Evolutionary conservation across 768 basidiomycete genomes (phyloP).

Genomic region (Mycena kentingensis): DNA sequence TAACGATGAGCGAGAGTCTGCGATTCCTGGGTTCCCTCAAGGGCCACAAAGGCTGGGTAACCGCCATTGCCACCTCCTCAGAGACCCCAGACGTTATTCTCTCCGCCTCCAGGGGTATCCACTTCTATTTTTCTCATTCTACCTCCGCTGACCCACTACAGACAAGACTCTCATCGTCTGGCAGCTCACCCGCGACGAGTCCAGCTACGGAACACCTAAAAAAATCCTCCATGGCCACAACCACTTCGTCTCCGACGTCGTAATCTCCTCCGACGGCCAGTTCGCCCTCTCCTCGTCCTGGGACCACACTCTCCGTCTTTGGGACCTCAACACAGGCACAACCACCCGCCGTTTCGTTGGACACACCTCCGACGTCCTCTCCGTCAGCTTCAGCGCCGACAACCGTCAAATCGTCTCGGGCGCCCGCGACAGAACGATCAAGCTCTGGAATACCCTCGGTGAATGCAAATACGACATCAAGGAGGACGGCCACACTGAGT

Average conservation of each 20-base stretch:
- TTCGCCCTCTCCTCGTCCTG: constrained; percentile 99
- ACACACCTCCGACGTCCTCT: constrained; percentile 96
- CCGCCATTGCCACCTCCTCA: constrained; percentile 95
- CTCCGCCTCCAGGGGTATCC: constrained; percentile 92
- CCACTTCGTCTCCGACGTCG: constrained; percentile 98
- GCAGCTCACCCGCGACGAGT: constrained; percentile 94
- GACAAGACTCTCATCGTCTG: constrained; percentile 99
- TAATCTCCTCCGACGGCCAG: constrained; percentile 98
- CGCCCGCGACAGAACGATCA: constrained; percentile 95
- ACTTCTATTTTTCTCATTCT: constrained; percentile 27
- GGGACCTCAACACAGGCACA: constrained; percentile 97
- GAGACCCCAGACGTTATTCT: constrained; percentile 99
- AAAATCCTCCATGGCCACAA: constrained; percentile 98
- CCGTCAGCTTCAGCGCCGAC: constrained; percentile 99
- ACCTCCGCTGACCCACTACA: constrained; percentile 38
- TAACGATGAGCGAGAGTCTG: constrained; percentile 77
- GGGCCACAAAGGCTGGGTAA: constrained; percentile 97
- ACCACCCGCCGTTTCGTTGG: constrained; percentile 98
- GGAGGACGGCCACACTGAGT: constrained; percentile 97
- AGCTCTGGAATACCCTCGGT: constrained; percentile 99
- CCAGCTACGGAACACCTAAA: constrained; percentile 94
- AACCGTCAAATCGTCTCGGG: constrained; percentile 99
- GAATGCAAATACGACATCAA: constrained; percentile 99
- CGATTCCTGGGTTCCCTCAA: constrained; percentile 89
- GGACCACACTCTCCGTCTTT: constrained; percentile 99